Evolutionary conservation across 495 filamentous ascomycete species (phyloP).

Genomic region (Parachaetomium inaequale): DNA sequence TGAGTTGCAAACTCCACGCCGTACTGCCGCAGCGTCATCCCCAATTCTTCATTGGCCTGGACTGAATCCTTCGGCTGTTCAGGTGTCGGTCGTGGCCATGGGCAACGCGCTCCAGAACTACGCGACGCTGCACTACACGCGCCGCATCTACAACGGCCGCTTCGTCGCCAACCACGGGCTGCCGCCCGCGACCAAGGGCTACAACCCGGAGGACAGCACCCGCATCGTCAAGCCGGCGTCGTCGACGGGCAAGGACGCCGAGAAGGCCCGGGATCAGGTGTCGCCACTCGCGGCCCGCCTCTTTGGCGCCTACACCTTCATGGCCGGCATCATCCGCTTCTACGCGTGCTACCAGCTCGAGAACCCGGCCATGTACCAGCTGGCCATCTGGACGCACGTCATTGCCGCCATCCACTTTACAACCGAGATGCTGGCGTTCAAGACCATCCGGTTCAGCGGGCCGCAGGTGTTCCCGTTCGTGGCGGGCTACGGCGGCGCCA

Average conservation of each 20-base stretch:
- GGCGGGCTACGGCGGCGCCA: conserved; percentile 62
- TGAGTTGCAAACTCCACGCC: conserved; percentile 31
- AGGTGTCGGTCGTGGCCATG: conserved; percentile 74
- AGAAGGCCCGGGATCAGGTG: conserved; percentile 52
- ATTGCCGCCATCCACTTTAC: conserved; percentile 79
- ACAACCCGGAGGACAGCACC: conserved; percentile 46
- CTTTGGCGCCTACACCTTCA: conserved; percentile 89
- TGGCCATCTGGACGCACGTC: conserved; percentile 74
- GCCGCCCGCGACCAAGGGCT: conserved; percentile 29
- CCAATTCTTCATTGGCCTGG: neutral
- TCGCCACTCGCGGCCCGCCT: conserved; percentile 73
- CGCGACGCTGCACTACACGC: conserved; percentile 65
- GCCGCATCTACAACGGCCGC: conserved; percentile 66
- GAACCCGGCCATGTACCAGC: conserved; percentile 65
- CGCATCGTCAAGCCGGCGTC: conserved; percentile 44
- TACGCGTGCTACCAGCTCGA: conserved; percentile 84
- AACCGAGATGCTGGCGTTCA: conserved; percentile 72
- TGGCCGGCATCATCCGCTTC: conserved; percentile 69
- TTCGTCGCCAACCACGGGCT: conserved; percentile 44
- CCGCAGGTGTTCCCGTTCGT: conserved; percentile 69
- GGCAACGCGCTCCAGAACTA: conserved; percentile 82
- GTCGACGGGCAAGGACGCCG: conserved; percentile 45
- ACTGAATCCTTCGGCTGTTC: neutral
- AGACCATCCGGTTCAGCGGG: conserved; percentile 64
- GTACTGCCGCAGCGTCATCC: neutral